Percentiles rank a stretch among this genome's conserved stretches.
phyloP scores from a whole-genome alignment of 768 basidiomycete species.

The Neoboletus magnificus region DNA sequence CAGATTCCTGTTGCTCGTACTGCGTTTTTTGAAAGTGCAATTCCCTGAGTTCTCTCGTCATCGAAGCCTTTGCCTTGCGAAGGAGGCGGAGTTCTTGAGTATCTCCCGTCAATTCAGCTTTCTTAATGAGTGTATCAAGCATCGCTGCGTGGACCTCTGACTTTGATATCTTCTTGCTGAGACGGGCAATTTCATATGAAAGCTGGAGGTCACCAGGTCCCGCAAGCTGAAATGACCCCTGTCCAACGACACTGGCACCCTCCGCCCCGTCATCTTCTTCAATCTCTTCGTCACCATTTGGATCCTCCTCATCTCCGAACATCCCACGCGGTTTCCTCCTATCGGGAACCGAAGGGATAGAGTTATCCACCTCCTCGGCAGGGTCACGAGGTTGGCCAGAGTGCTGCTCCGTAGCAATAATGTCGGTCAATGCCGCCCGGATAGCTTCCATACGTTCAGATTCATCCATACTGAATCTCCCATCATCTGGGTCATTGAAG shows the following conservation, averaged over 20 bases:
- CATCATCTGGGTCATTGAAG: slow-evolving; percentile 77
- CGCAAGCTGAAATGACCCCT: slow-evolving; percentile 66
- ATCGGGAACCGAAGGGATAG: slow-evolving; percentile 5
- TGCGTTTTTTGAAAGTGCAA: slow-evolving; percentile 87
- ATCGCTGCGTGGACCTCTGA: slow-evolving; percentile 78
- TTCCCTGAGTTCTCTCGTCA: slow-evolving; percentile 80
- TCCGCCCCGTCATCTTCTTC: slow-evolving; percentile 38
- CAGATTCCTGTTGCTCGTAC: slow-evolving; percentile 92
- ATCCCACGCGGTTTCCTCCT: slow-evolving; percentile 28
- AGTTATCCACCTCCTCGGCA: slow-evolving; percentile 3
- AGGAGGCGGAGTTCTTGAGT: slow-evolving; percentile 81
- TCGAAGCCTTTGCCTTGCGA: slow-evolving; percentile 73
- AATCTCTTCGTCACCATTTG: slow-evolving; percentile 42
- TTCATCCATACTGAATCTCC: slow-evolving; percentile 51
- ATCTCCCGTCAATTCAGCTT: slow-evolving; percentile 92
- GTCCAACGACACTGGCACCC: slow-evolving; percentile 31
- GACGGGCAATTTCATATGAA: slow-evolving; percentile 78
- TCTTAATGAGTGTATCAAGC: slow-evolving; percentile 85
- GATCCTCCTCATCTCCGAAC: slow-evolving; percentile 38
- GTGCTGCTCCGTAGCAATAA: slow-evolving; percentile 81
- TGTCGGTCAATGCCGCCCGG: slow-evolving; percentile 92
- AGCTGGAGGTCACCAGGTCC: slow-evolving; percentile 89
- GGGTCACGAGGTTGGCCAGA: slow-evolving; percentile 22
- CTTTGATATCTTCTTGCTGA: slow-evolving; percentile 71
- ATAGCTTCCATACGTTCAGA: slow-evolving; percentile 92